phyloP scores from a whole-genome alignment of 352 stramenopile species.

The Stramenopiles sp. region DNA sequence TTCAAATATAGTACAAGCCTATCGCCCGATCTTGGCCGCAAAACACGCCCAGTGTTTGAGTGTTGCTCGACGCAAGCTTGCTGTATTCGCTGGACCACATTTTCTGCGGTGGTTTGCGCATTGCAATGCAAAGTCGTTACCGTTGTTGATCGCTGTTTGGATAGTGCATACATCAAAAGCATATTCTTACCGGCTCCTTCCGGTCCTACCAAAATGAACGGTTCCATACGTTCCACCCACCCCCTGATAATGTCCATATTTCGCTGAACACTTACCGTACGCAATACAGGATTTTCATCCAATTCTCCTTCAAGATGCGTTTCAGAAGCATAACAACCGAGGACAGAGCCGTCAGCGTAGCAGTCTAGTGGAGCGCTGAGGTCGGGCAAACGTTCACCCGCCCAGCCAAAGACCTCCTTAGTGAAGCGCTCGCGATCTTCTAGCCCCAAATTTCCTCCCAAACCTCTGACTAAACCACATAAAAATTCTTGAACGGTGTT shows the following conservation, averaged over 20 bases:
- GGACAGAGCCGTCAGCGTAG: slow-evolving; percentile 45
- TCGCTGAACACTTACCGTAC: slow-evolving; percentile 55
- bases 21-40: slow-evolving; percentile 68
- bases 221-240: slow-evolving; percentile 72
- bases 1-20: slow-evolving; percentile 81
- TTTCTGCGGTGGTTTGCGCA: slow-evolving; percentile 67
- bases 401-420: slow-evolving; percentile 59
- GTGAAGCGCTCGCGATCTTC: slow-evolving; percentile 47
- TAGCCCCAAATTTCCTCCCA: slow-evolving; percentile 70
- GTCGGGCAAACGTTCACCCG: slow-evolving; percentile 62
- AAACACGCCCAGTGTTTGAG: slow-evolving; percentile 63
- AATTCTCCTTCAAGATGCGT: no score
- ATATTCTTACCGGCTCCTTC: slow-evolving; percentile 82
- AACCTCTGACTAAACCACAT: slow-evolving; percentile 61
- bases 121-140: slow-evolving; percentile 76
- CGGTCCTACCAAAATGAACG: slow-evolving; percentile 79
- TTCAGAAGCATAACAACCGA: slow-evolving; percentile 51
- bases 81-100: slow-evolving; percentile 80
- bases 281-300: slow-evolving; percentile 43
- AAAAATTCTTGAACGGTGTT: slow-evolving; percentile 61
- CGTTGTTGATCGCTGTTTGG: slow-evolving; percentile 42
- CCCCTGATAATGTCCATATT: slow-evolving; percentile 57
- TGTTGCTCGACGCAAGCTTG: slow-evolving; percentile 77
- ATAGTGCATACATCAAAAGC: slow-evolving; percentile 69
- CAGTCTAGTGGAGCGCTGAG: slow-evolving; percentile 59